phyloP scores from a whole-genome alignment of 805 yeast genomes.

The Candida coquimbonensis region DNA sequence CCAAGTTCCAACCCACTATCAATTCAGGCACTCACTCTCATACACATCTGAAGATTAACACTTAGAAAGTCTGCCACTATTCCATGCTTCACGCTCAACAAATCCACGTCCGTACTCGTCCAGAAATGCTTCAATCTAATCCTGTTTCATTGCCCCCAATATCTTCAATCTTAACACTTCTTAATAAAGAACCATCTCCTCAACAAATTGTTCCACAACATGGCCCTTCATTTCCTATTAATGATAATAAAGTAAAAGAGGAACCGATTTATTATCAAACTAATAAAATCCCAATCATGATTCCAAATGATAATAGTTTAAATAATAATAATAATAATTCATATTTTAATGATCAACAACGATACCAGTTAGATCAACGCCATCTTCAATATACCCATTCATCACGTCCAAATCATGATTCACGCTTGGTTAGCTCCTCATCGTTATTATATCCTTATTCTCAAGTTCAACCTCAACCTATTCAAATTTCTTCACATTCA shows the following conservation, averaged over 20 bases:
- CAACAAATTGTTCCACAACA: background rate
- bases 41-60: no score
- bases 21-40: no score
- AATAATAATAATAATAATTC: background rate
- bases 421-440: no score
- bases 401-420: no score
- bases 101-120: background rate
- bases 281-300: background rate
- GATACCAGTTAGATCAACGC: conserved; percentile 2
- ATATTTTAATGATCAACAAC: conserved; percentile 3
- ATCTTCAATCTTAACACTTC: conserved; percentile 6
- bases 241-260: background rate
- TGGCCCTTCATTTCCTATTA: no score
- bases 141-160: conserved; percentile 9
- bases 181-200: background rate
- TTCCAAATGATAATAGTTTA: background rate
- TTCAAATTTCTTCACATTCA: background rate
- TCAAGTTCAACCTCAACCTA: background rate
- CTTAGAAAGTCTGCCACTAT: no score
- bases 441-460: background rate
- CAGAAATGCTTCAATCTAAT: conserved; percentile 1
- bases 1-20: no score
- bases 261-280: background rate
- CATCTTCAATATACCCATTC: no score
- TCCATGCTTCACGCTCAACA: no score